Evolutionary conservation across 2,329 filamentous ascomycete species (phyloP), one percentile per base, ranked within the genome.

Genomic region (Colletotrichum sp.): DNA sequence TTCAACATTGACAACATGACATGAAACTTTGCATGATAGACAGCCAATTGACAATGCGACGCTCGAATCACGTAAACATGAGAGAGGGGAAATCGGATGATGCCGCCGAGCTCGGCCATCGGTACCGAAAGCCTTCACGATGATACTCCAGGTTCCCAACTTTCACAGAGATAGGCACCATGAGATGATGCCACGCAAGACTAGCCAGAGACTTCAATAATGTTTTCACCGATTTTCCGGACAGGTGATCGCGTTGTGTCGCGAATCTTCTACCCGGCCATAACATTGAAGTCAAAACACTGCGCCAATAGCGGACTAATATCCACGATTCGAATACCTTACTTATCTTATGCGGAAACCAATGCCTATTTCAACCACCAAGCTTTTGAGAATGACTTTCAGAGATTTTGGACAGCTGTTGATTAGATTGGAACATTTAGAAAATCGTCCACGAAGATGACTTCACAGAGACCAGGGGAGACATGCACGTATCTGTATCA

Each of bases 151-250:
- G 34, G 34, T 16, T 39, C 16, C 34, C 34, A 19, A 49, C n/a
- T 12, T 8, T 8, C n/a, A 22, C n/a, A 49, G 44, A 13, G 11
- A 11, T 49, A 12, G n/a, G 1, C 3, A 13, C 6, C n/a, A 1
- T 22, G n/a, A 12, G 11, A 52, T 22, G 8, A 52, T 13, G 0
- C 44, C 11, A 25, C 11, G 12, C 0, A 13, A 52, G 11, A 22
- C 6, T 22, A 52, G n/a, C n/a, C n/a, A 13, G n/a, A 22, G 11
- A 0, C 2, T 49, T 22, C 4, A 0, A 22, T 13, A 1, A 0
- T 22, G n/a, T 22, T 4, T 22, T 22, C 13, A 13, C 11, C 8
- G n/a, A 22, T 8, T 8, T 13, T n/a, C 22, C 0, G 0, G n/a
- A 22, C 9, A 52, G n/a, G 5, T 0, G 2, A 52, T 8, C n/a